Base-by-base conservation (phyloP, 192 early-diverging fungal genomes). In the Rhizoclosmatium globosum region DNA sequence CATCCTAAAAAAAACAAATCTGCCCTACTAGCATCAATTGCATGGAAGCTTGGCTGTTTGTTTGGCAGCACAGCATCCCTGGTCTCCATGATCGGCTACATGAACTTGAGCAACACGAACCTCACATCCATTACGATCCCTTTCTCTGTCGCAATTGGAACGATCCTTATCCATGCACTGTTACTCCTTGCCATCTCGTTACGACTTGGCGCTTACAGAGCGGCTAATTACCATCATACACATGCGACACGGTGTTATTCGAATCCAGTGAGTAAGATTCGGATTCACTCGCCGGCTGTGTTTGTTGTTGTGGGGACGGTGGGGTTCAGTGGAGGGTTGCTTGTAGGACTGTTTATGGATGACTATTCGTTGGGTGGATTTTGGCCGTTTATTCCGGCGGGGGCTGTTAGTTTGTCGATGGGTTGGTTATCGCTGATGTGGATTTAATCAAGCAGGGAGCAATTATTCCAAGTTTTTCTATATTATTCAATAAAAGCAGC, bases 371-470 rank as follows among this genome's bases (percentile, higher is more conserved):
- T 71, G n/a, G 23, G 23, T 7, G 70, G 70, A 13, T 71, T 41
- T 39, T 71, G 70, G 70, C 70, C 70, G 4, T 50, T 71, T 31
- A 71, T 71, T 58, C 70, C 70, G 11, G 57, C 57, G 17, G 70
- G 70, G 6, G 50, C 48, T 1, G 21, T 57, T 9, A 47, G 48
- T 57, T 42, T 71, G 47, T 7, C 50, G 11, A 15, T 71, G 2
- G 50, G 19, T 19, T 71, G 70, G 70, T 41, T 68, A 13, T 68
- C 43, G 1, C 11, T 68, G 47, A 4, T 64, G 7, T 64, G 23
- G 7, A 23, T 64, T 64, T 64, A 64, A 21, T 42, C 31, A 31
- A 31, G 13, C 78, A 92, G 88, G 92, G 93, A 75, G 53, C 19
- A 13, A 17, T 13, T 17, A 13, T 53, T 7, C 17, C 50, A 53